These are phyloP conservation scores for Hypoxylon crocopeplum DNA, from an alignment of 495 filamentous ascomycete species.

Conservation along the genomic window DNA sequence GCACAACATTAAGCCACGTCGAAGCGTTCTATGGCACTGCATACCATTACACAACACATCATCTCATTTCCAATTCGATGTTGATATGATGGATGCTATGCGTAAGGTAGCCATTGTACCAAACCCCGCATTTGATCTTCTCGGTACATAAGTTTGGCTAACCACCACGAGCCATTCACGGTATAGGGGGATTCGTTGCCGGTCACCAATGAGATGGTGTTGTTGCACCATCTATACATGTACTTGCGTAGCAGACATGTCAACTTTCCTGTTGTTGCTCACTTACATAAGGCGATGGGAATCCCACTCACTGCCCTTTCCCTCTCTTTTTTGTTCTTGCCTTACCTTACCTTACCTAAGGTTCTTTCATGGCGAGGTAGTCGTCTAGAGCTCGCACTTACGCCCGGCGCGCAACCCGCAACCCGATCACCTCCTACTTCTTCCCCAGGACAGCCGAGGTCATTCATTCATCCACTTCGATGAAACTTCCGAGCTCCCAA, in stretches of 20 bases:
- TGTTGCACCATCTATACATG: no score
- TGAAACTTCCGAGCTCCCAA: neutral
- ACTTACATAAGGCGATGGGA: no score
- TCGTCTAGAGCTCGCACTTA: neutral
- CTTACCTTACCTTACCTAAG: neutral
- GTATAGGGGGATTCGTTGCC: slow-evolving; percentile 12
- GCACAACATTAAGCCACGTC: neutral
- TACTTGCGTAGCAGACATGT: no score
- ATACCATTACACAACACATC: slow-evolving; percentile 18
- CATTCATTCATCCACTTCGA: neutral
- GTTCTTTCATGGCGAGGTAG: neutral
- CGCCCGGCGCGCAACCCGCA: no score
- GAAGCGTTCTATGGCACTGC: slow-evolving; percentile 3
- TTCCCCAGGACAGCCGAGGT: slow-evolving; percentile 6
- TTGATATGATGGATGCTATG: slow-evolving; percentile 28
- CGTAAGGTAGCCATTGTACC: slow-evolving; percentile 6
- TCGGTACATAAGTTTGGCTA: slow-evolving; percentile 16
- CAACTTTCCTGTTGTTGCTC: neutral
- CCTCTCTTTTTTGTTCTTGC: neutral
- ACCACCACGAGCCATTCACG: slow-evolving; percentile 14
- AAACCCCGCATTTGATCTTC: slow-evolving; percentile 30
- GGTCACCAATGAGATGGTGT: slow-evolving; percentile 28
- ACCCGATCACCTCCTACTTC: neutral
- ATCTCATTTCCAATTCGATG: slow-evolving; percentile 12
- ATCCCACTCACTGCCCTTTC: no score